phyloP scores from a whole-genome alignment of 2,329 filamentous ascomycete genomes.

The Ophioceras dolichostomum region DNA sequence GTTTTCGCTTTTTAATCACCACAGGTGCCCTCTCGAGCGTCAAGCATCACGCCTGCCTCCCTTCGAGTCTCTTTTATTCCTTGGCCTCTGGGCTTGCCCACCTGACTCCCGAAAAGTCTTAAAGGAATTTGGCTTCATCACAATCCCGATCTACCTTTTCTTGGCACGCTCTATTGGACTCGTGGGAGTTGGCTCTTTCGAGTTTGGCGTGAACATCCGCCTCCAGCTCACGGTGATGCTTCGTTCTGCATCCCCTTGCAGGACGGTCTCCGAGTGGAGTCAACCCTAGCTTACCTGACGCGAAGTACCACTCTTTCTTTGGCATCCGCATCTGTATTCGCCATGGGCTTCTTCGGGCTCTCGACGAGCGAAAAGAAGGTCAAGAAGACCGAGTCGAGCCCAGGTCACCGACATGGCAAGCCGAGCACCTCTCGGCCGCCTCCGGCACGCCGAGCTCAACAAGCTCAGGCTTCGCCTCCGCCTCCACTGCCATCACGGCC shows the following conservation, averaged over 20 bases:
- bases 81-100: neutral
- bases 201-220: too few relatives aligned
- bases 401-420: neutral
- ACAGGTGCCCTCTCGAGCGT: neutral
- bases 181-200: too few relatives aligned
- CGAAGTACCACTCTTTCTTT: neutral
- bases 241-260: neutral
- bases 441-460: too few relatives aligned
- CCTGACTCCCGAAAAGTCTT: too few relatives aligned
- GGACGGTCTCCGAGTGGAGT: slow-evolving; percentile 3
- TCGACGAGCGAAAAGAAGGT: slow-evolving; percentile 2
- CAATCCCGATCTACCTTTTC: too few relatives aligned
- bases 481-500: slow-evolving; percentile 1
- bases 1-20: neutral
- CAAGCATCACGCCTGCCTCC: too few relatives aligned
- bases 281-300: too few relatives aligned
- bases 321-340: slow-evolving; percentile 3
- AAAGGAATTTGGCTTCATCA: too few relatives aligned
- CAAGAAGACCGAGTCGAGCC: neutral
- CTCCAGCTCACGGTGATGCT: too few relatives aligned
- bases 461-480: too few relatives aligned
- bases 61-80: neutral
- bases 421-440: neutral
- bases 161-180: too few relatives aligned
- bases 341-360: slow-evolving; percentile 4